A percentile compares a stretch with the other conserved stretches of the same genome.
phyloP scores from a whole-genome alignment of 1,284 basidiomycete species.

The Veloboletus limbatus region DNA sequence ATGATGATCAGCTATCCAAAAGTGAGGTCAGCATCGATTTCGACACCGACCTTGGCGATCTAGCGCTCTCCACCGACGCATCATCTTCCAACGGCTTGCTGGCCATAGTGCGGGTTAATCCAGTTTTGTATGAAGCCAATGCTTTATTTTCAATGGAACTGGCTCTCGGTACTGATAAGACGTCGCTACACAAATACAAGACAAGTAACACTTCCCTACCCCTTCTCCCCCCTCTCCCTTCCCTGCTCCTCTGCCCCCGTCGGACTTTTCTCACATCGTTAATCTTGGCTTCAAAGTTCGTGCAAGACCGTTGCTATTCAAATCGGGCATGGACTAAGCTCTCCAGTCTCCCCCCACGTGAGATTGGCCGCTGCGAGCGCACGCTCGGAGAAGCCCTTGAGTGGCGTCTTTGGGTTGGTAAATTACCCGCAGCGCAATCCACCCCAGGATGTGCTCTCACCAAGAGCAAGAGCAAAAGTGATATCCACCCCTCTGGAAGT shows the following conservation, averaged over 20 bases:
- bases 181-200: conserved; percentile 19
- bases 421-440: conserved; percentile 40
- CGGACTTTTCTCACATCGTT: conserved; percentile 86
- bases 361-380: conserved; percentile 78
- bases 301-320: conserved; percentile 90
- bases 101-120: conserved; percentile 40
- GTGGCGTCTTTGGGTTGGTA: conserved; percentile 85
- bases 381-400: conserved; percentile 76
- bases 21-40: conserved; percentile 39
- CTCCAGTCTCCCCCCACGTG: conserved; percentile 71
- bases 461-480: conserved; percentile 30
- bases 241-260: conserved; percentile 81
- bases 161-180: conserved; percentile 16
- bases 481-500: conserved; percentile 16
- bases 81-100: conserved; percentile 29
- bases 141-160: conserved; percentile 9
- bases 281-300: conserved; percentile 88
- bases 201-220: conserved; percentile 29
- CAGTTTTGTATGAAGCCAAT: conserved; percentile 7
- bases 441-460: conserved; percentile 25
- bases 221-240: conserved; percentile 56
- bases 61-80: conserved; percentile 3
- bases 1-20: conserved; percentile 44
- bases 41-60: conserved; percentile 13
- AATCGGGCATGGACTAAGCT: conserved; percentile 91